Percentiles rank a stretch among this genome's conserved stretches.
phyloP scores from a whole-genome alignment of 179 eudicot genomes.

The Monotropa hypopitys region DNA sequence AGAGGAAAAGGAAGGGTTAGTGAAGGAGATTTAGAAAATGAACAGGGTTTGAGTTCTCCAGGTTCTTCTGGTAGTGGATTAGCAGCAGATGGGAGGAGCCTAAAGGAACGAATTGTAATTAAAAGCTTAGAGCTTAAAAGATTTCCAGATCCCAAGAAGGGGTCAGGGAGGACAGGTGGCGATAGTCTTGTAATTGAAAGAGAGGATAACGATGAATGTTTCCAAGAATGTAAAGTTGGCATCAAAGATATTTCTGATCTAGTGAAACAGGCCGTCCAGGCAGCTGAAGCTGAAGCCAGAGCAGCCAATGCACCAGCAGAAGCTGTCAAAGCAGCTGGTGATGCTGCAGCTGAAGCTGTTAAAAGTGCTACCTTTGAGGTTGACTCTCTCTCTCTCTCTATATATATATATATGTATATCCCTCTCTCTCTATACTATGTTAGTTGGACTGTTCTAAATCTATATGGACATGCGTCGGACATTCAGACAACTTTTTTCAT shows the following conservation, averaged over 20 bases:
- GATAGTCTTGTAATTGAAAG: conserved; percentile 36
- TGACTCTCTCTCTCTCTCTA: conserved; percentile 7
- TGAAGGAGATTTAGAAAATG: conserved; percentile 44
- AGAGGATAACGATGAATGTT: conserved; percentile 71
- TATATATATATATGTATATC: not conserved
- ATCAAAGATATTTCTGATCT: conserved; percentile 69
- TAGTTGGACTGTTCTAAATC: not conserved
- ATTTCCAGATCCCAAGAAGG: conserved; percentile 32
- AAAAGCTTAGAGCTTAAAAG: conserved; percentile 39
- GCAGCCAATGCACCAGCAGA: conserved; percentile 74
- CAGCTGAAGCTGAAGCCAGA: conserved; percentile 98
- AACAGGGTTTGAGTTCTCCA: conserved; percentile 47
- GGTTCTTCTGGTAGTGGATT: conserved; percentile 50
- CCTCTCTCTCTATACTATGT: not conserved
- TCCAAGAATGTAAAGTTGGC: conserved; percentile 70
- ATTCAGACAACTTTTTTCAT: not conserved
- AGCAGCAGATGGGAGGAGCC: conserved; percentile 40
- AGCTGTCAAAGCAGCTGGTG: conserved; percentile 91
- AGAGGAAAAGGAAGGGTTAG: conserved; percentile 44
- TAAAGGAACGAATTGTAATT: conserved; percentile 31
- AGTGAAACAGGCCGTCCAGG: conserved; percentile 74
- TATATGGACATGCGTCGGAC: not conserved
- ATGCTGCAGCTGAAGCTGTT: conserved; percentile 95
- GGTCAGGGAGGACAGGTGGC: conserved; percentile 18
- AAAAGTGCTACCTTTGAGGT: conserved; percentile 91